Conservation (phyloP, 2,329 filamentous ascomycete species). For the Drechslerella coelobrocha region DNA sequence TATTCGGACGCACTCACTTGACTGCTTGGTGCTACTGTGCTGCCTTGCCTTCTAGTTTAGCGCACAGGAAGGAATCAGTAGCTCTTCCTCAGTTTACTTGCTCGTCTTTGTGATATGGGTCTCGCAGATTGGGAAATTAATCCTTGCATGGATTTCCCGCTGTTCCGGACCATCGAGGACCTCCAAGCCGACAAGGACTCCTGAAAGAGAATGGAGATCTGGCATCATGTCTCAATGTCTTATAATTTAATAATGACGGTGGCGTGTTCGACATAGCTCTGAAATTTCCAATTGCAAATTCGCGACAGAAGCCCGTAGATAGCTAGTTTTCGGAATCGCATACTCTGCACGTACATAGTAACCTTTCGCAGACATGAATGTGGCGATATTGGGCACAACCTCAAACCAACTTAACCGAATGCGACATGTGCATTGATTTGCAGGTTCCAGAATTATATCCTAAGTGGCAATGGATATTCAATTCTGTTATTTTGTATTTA, state of each 20-base stretch:
- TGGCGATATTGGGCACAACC: constrained; percentile 7
- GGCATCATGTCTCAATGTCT: not conserved
- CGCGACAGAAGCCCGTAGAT: not conserved
- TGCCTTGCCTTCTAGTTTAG: not conserved
- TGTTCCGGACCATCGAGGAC: not conserved
- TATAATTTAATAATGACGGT: no score
- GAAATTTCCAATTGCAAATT: not conserved
- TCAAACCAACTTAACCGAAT: not conserved
- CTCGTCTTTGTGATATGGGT: not conserved
- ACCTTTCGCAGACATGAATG: not conserved
- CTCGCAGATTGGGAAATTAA: not conserved
- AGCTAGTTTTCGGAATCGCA: not conserved
- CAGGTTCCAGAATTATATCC: not conserved
- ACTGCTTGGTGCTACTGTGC: no score
- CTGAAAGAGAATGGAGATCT: not conserved
- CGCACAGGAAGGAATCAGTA: not conserved
- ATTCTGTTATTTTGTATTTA: not conserved
- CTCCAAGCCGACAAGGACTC: not conserved
- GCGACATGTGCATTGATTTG: not conserved
- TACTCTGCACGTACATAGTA: not conserved
- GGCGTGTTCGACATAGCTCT: no score
- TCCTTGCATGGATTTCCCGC: not conserved
- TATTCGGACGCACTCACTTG: no score
- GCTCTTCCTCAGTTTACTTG: not conserved
- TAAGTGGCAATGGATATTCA: not conserved